A percentile compares a stretch with the other conserved stretches of the same genome.
Evolutionary conservation across 106 monocot genomes (phyloP).

Genomic region (Iris macrosiphon): DNA sequence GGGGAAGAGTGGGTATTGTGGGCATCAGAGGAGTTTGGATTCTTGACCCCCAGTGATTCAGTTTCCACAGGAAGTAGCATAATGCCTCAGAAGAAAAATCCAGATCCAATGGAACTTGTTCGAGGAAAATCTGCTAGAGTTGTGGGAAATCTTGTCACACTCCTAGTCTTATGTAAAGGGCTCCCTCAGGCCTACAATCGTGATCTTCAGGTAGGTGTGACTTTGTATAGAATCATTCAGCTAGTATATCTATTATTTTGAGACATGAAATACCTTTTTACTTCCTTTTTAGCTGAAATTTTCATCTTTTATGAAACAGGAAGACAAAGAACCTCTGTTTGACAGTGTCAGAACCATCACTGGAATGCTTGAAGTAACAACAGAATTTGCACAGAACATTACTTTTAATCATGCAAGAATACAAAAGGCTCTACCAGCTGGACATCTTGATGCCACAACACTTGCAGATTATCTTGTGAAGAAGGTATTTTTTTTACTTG

Average conservation of each 20-base stretch:
- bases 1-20: slow-evolving; percentile 99
- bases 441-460: slow-evolving; percentile 95
- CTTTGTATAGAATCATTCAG: background rate
- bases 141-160: slow-evolving; percentile 64
- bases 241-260: background rate
- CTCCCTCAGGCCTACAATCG: slow-evolving; percentile 95
- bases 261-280: background rate
- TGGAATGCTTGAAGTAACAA: slow-evolving; percentile 88
- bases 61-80: slow-evolving; percentile 91
- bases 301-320: slow-evolving; percentile 37
- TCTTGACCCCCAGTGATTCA: slow-evolving; percentile 75
- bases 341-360: slow-evolving; percentile 82
- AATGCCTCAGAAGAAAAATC: slow-evolving; percentile 99
- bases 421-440: slow-evolving; percentile 72
- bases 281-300: background rate
- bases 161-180: slow-evolving; percentile 90
- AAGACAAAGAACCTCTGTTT: slow-evolving; percentile 95
- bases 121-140: slow-evolving; percentile 94
- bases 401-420: slow-evolving; percentile 69
- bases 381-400: slow-evolving; percentile 88
- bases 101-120: slow-evolving; percentile 99
- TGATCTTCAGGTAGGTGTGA: slow-evolving; percentile 63
- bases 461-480: slow-evolving; percentile 99
- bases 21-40: slow-evolving; percentile 99
- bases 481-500: slow-evolving; percentile 41